Conservation (phyloP, 225 moss, liverwort and hornwort genomes). For the Sphagnum tenellum region DNA sequence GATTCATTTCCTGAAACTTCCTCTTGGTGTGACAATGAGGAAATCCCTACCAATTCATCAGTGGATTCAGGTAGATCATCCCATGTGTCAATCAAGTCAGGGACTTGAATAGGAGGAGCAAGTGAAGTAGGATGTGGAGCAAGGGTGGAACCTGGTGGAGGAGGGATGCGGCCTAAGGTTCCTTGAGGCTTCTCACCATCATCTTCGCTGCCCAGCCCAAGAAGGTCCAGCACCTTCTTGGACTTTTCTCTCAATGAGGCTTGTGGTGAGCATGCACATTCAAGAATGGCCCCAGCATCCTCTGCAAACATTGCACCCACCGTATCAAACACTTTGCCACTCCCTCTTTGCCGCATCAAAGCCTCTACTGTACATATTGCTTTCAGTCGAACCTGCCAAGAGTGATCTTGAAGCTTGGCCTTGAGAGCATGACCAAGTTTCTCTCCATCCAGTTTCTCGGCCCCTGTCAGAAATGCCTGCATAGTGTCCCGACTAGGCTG, state of each 20-base stretch:
- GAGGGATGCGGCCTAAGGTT: conserved; percentile 17
- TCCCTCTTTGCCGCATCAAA: conserved; percentile 59
- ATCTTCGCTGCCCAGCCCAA: conserved; percentile 52
- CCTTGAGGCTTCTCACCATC: conserved; percentile 25
- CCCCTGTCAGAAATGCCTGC: conserved; percentile 60
- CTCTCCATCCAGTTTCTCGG: conserved; percentile 68
- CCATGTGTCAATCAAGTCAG: conserved; percentile 81
- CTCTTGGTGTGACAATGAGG: conserved; percentile 21
- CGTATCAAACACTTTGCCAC: conserved; percentile 53
- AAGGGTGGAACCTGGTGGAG: conserved; percentile 25
- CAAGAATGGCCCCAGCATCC: conserved; percentile 60
- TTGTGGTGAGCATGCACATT: conserved; percentile 83
- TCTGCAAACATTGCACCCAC: conserved; percentile 75
- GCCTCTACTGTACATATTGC: conserved; percentile 78
- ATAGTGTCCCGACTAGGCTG: conserved; percentile 85
- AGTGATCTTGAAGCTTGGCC: conserved; percentile 70
- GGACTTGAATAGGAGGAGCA: conserved; percentile 40
- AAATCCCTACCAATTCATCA: conserved; percentile 31
- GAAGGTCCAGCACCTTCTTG: conserved; percentile 88
- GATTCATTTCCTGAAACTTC: conserved; percentile 12
- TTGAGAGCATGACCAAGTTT: conserved; percentile 69
- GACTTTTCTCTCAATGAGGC: conserved; percentile 87
- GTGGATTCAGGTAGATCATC: conserved; percentile 39
- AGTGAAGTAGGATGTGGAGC: conserved; percentile 18
- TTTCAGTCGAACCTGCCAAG: conserved; percentile 99